Evolutionary conservation across 306 rosid genomes (phyloP), one percentile per base, ranked within the genome.

Genomic region (Quercus berberidifolia): DNA sequence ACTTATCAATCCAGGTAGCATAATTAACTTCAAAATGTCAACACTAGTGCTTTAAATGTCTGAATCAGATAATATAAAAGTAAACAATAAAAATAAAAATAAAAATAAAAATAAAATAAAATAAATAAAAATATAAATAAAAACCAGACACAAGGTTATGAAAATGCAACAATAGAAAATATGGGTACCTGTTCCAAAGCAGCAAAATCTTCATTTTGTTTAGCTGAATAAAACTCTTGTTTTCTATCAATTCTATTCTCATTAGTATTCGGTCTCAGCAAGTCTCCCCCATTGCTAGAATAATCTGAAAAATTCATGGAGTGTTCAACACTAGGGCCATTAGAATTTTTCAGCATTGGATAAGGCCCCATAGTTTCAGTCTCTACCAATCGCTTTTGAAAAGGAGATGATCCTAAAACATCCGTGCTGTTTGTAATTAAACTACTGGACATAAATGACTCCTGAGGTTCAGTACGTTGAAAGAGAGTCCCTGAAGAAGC

Each of bases 161-260:
- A 30, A 69, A 33, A 62, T 74, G 75, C 82, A 68, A 17, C 70
- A 83, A 55, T 67, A 54, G 74, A 71, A 55, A 79, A 76, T 55
- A 76, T n/a, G 41, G 83, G 56, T 80, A 96, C 99, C 99, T 93
- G 99, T 82, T 96, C 99, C 84, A 96, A 85, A 82, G 98, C 93
- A 77, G 93, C 64, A 79, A 96, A 96, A 80, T 96, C 98, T 69
- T 96, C 99, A 81, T 91, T 87, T 46, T 91, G 89, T 73, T 92
- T 82, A 55, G 93, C 76, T 31, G 87, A 82, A 82, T 79, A 86
- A 75, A 85, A 90, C 13, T 87, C 90, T 65, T 80, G 86, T 71
- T 83, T 86, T 81, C 43, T 87, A 79, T 90, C 93, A 90, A 74
- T 25, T 49, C 78, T 91, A 81, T 87, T 89, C 76, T 85, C 93